Evolutionary conservation across 352 stramenopile genomes (phyloP).

Genomic region (Pythium guiyangense): DNA sequence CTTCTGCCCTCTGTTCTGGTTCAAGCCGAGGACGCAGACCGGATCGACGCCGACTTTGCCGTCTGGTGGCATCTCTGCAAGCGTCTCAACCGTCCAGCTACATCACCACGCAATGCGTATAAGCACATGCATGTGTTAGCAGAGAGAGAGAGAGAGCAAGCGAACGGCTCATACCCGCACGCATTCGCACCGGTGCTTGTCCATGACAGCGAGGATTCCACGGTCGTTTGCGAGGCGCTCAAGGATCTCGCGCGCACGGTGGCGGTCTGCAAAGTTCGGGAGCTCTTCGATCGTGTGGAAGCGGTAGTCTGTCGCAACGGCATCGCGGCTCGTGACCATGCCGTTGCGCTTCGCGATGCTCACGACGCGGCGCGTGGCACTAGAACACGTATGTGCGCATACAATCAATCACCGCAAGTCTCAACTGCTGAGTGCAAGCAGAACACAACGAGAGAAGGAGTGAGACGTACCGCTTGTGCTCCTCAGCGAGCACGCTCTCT

Average conservation of each 20-base stretch:
- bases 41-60: conserved; percentile 87
- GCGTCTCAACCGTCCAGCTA: conserved; percentile 80
- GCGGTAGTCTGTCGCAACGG: conserved; percentile 42
- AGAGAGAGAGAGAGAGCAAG: background rate
- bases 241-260: conserved; percentile 73
- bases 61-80: conserved; percentile 89
- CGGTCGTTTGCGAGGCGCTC: conserved; percentile 82
- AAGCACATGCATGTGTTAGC: background rate
- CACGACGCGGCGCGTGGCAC: conserved; percentile 48
- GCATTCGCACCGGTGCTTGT: conserved; percentile 75
- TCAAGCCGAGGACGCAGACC: conserved; percentile 90
- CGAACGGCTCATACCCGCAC: no score
- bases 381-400: conserved; percentile 16
- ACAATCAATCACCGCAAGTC: no score
- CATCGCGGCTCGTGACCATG: conserved; percentile 25
- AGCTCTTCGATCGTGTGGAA: conserved; percentile 74
- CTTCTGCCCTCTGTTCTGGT: conserved; percentile 93
- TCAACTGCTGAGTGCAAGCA: no score
- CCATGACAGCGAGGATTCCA: conserved; percentile 85
- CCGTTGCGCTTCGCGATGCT: conserved; percentile 54
- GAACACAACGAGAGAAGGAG: no score
- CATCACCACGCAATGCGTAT: background rate
- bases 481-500: conserved; percentile 28
- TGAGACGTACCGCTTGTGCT: conserved; percentile 36
- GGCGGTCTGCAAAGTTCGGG: conserved; percentile 42